A percentile compares a stretch with the other conserved stretches of the same genome.
Evolutionary conservation across 176 grass and related monocot species (phyloP).

Genomic region (Metroxylon sagu): DNA sequence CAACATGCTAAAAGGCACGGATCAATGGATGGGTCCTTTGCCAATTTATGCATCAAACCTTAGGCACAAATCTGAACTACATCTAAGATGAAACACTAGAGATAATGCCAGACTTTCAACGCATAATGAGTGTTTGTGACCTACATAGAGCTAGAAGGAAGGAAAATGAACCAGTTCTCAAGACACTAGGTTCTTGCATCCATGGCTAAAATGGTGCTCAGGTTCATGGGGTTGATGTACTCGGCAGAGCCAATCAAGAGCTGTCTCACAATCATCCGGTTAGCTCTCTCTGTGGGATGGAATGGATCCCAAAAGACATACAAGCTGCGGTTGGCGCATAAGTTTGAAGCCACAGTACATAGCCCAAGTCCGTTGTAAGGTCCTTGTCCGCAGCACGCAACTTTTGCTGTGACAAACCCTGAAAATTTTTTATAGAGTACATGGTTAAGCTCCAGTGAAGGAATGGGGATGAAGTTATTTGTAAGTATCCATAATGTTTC

Average conservation of each 20-base stretch:
- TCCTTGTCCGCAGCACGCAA: conserved; percentile 89
- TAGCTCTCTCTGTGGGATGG: conserved; percentile 84
- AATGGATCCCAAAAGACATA: conserved; percentile 87
- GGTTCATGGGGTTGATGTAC: conserved; percentile 84
- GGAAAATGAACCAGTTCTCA: too few relatives aligned
- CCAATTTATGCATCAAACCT: too few relatives aligned
- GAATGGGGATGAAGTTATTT: neutral
- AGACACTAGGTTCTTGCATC: conserved; percentile 18
- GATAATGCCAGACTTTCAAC: too few relatives aligned
- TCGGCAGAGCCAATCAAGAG: conserved; percentile 69
- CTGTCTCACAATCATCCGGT: conserved; percentile 69
- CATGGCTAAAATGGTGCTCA: conserved; percentile 89
- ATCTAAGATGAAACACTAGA: too few relatives aligned
- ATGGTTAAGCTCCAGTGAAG: neutral
- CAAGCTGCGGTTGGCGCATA: conserved; percentile 51
- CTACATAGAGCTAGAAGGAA: too few relatives aligned
- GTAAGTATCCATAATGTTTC: neutral
- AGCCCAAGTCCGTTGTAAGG: conserved; percentile 85
- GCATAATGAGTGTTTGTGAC: too few relatives aligned
- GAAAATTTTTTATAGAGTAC: neutral
- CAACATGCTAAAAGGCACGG: too few relatives aligned
- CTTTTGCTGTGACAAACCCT: conserved; percentile 76
- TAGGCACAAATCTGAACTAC: too few relatives aligned
- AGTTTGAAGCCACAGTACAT: conserved; percentile 68
- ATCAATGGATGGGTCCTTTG: too few relatives aligned